Conservation (phyloP, 108 stramenopile genomes). For the Aurantiochytrium sp. region DNA sequence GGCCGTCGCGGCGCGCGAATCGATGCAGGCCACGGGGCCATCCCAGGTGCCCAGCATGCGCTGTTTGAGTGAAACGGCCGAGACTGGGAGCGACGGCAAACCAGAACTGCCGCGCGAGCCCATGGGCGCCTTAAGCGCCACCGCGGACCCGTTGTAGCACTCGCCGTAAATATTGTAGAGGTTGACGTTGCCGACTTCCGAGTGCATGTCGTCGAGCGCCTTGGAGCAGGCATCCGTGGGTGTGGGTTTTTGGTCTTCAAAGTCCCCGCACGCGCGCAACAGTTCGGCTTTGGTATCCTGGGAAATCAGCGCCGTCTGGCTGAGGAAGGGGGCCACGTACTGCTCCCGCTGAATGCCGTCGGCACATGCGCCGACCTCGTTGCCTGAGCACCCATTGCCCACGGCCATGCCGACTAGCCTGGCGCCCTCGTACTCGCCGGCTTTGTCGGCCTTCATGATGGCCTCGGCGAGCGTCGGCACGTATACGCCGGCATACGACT, state of each 20-base stretch:
- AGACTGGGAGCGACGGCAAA: too few species aligned
- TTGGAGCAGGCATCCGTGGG: conserved; percentile 9
- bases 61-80: too few species aligned
- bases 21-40: conserved; percentile 48
- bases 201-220: conserved; percentile 19
- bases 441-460: conserved; percentile 29
- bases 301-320: background rate
- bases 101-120: background rate
- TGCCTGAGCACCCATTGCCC: conserved; percentile 55
- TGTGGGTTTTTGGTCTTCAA: background rate
- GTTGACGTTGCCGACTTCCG: conserved; percentile 43
- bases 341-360: conserved; percentile 27
- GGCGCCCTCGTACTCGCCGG: conserved; percentile 2
- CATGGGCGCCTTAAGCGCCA: background rate
- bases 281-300: background rate
- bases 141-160: conserved; percentile 28
- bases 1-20: conserved; percentile 10
- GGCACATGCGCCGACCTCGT: conserved; percentile 49
- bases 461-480: conserved; percentile 75
- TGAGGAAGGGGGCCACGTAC: conserved; percentile 30
- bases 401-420: conserved; percentile 36
- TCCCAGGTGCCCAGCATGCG: background rate
- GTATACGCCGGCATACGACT: conserved; percentile 77
- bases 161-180: conserved; percentile 41
- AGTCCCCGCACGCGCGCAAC: background rate